A percentile compares a stretch with the other conserved stretches of the same genome.
phyloP scores from a whole-genome alignment of 1,139 yeast genomes.

The Dujonia santamariae region DNA sequence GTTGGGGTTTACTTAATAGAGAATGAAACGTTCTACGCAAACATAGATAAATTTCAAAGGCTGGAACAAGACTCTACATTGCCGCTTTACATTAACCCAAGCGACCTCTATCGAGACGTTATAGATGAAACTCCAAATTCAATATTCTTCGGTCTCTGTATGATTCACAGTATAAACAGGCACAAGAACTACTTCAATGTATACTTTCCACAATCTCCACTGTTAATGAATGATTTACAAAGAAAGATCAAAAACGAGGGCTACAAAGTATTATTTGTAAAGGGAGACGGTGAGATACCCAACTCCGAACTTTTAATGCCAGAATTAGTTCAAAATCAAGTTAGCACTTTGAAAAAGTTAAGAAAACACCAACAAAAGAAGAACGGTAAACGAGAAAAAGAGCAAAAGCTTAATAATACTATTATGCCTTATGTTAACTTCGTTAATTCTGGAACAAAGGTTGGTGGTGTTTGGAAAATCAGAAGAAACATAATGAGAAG shows the following conservation, averaged over 20 bases:
- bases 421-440: constrained; percentile 57
- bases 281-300: constrained; percentile 63
- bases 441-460: constrained; percentile 36
- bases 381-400: constrained; percentile 11
- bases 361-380: constrained; percentile 8
- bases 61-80: too few species aligned
- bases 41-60: too few species aligned
- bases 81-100: constrained; percentile 2
- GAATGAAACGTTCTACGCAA: constrained; percentile 7
- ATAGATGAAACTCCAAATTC: background rate
- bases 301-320: constrained; percentile 30
- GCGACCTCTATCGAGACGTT: background rate
- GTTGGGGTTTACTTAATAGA: constrained; percentile 44
- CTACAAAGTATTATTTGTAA: constrained; percentile 44
- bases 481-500: constrained; percentile 63
- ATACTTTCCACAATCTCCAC: constrained; percentile 46
- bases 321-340: constrained; percentile 14
- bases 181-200: constrained; percentile 43
- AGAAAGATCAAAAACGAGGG: constrained; percentile 13
- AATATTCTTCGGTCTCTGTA: constrained; percentile 38
- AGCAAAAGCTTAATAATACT: constrained; percentile 12
- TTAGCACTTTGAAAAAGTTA: constrained; percentile 7
- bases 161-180: constrained; percentile 63
- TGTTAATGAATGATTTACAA: background rate
- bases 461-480: constrained; percentile 62